A percentile compares a stretch with the other conserved stretches of the same genome.
Conservation (phyloP, 78 protist species). For the Dictyostelium discoideum region dicty_2.7 NC_007088.5:7293501-7294000, state of each 20-base stretch:
- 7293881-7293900: constrained; percentile 82
- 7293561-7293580: not conserved
- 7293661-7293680: constrained; percentile 58
- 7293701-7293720: constrained; percentile 52
- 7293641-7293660: constrained; percentile 24
- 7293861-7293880: not conserved
- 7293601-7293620: constrained; percentile 52
- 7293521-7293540: too few relatives aligned
- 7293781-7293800: constrained; percentile 79
- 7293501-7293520: not conserved
- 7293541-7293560: too few relatives aligned
- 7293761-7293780: constrained; percentile 11
- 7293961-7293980: constrained; percentile 22
- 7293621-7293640: constrained; percentile 61
- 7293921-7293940: constrained; percentile 88
- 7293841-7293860: too few relatives aligned
- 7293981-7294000: constrained; percentile 70
- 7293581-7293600: constrained; percentile 78
- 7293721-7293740: constrained; percentile 71
- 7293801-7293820: not conserved
- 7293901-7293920: constrained; percentile 90
- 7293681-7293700: constrained; percentile 81
- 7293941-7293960: constrained; percentile 92
- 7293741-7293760: constrained; percentile 43
- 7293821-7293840: not conserved